A percentile compares a stretch with the other conserved stretches of the same genome.
These are phyloP conservation scores for Lyophyllum atratum DNA, from an alignment of 768 basidiomycete species.

Conservation along the genomic window DNA sequence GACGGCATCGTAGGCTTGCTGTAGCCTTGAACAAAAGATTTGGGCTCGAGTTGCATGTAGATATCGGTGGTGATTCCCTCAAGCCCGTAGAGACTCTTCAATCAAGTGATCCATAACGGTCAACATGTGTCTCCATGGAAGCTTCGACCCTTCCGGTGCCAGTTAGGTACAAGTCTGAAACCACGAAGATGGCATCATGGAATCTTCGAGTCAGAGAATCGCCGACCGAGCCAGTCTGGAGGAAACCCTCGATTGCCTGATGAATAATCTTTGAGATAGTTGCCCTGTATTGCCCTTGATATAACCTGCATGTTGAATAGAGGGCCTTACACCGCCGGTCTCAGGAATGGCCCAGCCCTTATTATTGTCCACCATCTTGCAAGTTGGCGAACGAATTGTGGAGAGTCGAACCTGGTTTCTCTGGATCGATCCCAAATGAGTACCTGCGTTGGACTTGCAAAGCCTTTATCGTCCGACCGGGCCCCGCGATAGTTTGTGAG, in stretches of 20 bases:
- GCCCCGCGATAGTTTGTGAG: conserved; percentile 8
- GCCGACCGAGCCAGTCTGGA: not conserved
- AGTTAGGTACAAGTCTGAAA: not conserved
- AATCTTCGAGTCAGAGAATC: not conserved
- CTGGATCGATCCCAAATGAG: conserved; percentile 4
- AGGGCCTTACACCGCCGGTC: not conserved
- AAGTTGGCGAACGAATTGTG: not conserved
- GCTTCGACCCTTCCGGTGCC: conserved; percentile 2
- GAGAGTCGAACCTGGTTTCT: conserved; percentile 2
- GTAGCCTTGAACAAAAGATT: not conserved
- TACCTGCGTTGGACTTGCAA: conserved; percentile 6
- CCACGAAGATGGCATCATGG: conserved; percentile 1
- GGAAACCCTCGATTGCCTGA: not conserved
- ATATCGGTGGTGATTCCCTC: conserved; percentile 7
- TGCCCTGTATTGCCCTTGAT: not conserved
- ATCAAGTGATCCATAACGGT: not conserved
- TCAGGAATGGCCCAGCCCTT: conserved; percentile 3
- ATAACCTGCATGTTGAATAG: not conserved
- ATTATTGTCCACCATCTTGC: not conserved
- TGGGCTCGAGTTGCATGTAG: not conserved
- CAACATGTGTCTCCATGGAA: not conserved
- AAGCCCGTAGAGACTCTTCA: not conserved
- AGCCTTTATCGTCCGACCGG: not conserved
- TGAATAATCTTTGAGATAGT: not conserved
- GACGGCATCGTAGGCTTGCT: not conserved